Conservation (phyloP, 139 green algal genomes). For the Coelastrella sp. region DNA sequence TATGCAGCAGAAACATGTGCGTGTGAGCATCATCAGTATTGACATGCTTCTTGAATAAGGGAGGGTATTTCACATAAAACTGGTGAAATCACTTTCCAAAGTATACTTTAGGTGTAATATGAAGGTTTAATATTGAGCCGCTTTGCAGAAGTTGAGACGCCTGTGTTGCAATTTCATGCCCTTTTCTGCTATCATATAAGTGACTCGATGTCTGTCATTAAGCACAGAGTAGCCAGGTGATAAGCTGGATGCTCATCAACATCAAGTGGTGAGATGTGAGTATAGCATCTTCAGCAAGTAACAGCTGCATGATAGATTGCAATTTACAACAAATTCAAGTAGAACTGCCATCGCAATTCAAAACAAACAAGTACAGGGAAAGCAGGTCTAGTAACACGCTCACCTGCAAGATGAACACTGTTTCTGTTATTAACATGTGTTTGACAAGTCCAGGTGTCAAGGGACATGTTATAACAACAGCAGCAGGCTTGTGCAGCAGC, state of each 20-base stretch:
- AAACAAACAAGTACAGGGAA: no score
- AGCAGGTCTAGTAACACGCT: neutral
- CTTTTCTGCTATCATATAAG: no score
- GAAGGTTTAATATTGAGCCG: neutral
- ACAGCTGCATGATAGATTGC: neutral
- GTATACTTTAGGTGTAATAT: neutral
- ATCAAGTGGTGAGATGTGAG: no score
- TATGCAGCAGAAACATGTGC: slow-evolving; percentile 18
- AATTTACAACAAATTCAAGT: neutral
- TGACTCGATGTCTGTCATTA: no score
- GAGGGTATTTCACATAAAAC: neutral
- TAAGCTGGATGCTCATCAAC: no score
- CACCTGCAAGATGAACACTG: slow-evolving; percentile 41
- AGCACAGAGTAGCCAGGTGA: no score
- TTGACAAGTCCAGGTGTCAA: slow-evolving; percentile 15
- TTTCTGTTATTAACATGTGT: slow-evolving; percentile 36
- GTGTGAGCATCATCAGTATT: neutral
- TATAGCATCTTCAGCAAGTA: no score
- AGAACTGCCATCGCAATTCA: neutral
- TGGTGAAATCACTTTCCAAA: neutral
- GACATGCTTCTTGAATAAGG: neutral
- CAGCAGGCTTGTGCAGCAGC: slow-evolving; percentile 38
- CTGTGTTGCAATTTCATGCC: no score
- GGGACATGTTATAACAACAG: slow-evolving; percentile 25
- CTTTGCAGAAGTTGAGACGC: neutral